Percentiles rank a stretch among this genome's conserved stretches.
phyloP scores from a whole-genome alignment of 2,329 filamentous ascomycete species.

The Xylariaceae sp. region DNA sequence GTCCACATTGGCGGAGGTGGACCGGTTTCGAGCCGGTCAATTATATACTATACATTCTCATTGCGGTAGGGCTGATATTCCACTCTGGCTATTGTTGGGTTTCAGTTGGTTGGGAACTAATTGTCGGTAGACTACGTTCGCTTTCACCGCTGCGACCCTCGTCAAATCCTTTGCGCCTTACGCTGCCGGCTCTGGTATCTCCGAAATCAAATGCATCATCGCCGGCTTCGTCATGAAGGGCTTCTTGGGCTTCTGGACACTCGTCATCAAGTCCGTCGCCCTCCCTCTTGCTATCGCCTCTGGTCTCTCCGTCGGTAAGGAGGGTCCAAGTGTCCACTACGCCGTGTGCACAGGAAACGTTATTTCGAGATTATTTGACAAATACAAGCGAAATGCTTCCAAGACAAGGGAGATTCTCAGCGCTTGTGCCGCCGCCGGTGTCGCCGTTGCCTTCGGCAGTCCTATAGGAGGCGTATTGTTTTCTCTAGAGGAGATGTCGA shows the following conservation, averaged over 20 bases:
- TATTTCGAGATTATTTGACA: constrained; percentile 86
- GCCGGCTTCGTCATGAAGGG: constrained; percentile 99
- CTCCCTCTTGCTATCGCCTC: constrained; percentile 90
- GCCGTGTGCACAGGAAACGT: constrained; percentile 97
- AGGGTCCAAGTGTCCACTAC: constrained; percentile 98
- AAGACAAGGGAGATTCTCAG: constrained; percentile 95
- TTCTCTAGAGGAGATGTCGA: constrained; percentile 96
- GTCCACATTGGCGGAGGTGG: constrained; percentile 86
- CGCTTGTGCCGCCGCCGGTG: constrained; percentile 89
- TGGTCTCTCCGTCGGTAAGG: constrained; percentile 91
- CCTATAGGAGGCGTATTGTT: constrained; percentile 96
- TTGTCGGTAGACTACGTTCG: constrained; percentile 63
- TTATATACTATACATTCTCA: constrained; percentile 83
- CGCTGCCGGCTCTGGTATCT: constrained; percentile 93
- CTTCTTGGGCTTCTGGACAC: constrained; percentile 85
- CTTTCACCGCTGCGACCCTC: constrained; percentile 74
- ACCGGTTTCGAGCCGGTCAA: constrained; percentile 73
- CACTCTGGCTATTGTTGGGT: not conserved
- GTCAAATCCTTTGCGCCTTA: constrained; percentile 94
- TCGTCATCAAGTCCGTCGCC: constrained; percentile 90
- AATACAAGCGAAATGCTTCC: constrained; percentile 85
- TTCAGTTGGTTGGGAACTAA: constrained; percentile 19
- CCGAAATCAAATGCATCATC: constrained; percentile 99
- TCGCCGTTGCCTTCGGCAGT: constrained; percentile 94
- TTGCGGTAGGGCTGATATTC: constrained; percentile 57